phyloP scores from a whole-genome alignment of 768 basidiomycete genomes.

The Lyophyllum shimeji region DNA sequence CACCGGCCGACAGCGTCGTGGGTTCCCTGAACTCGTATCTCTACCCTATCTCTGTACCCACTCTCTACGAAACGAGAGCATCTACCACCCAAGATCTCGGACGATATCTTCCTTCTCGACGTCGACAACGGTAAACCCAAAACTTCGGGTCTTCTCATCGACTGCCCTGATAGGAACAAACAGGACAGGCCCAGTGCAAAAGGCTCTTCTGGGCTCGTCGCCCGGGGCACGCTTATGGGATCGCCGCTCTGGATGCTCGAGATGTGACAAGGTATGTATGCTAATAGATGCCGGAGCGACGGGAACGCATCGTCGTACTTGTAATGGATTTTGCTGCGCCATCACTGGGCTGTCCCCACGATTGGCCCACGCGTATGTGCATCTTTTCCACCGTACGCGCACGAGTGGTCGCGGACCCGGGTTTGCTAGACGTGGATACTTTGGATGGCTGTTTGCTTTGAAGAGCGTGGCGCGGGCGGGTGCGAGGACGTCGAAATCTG shows the following conservation, averaged over 20 bases:
- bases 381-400: neutral
- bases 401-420: neutral
- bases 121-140: neutral
- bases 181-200: neutral
- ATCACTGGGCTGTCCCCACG: neutral
- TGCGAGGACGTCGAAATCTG: neutral
- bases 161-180: neutral
- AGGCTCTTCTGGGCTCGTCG: neutral
- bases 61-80: neutral
- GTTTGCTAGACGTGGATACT: neutral
- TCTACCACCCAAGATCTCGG: neutral
- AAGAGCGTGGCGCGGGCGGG: neutral
- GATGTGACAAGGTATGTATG: neutral
- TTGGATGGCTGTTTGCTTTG: neutral
- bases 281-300: neutral
- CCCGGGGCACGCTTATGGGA: neutral
- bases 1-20: neutral
- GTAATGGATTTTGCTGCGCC: neutral
- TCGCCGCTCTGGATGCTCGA: neutral
- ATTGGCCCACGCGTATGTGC: neutral
- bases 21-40: neutral
- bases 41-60: neutral
- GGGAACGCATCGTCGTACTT: neutral
- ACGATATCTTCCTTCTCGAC: slow-evolving; percentile 3
- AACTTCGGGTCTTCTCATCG: slow-evolving; percentile 3